Evolutionary conservation across 1,284 basidiomycete species (phyloP).

Genomic region (Apiotrichum veenhuisii): DNA sequence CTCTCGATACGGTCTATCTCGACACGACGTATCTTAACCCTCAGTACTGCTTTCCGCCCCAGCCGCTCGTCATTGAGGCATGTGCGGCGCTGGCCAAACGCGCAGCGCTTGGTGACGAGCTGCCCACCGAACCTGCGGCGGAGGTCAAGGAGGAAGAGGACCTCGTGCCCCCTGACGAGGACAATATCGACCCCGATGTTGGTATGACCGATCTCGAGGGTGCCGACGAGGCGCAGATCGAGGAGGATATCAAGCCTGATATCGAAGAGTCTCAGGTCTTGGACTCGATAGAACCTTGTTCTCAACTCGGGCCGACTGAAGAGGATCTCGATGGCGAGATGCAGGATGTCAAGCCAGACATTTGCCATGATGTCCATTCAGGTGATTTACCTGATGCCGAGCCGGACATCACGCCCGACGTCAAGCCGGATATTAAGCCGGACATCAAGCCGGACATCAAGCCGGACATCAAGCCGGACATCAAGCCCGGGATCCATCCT

Average conservation of each 20-base stretch:
- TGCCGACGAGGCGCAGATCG: slow-evolving; percentile 9
- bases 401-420: slow-evolving; percentile 29
- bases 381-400: slow-evolving; percentile 32
- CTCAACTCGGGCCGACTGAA: too few relatives aligned
- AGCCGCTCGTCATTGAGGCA: slow-evolving; percentile 84
- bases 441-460: slow-evolving; percentile 11
- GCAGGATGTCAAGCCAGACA: slow-evolving; percentile 31
- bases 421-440: not conserved
- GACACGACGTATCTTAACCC: slow-evolving; percentile 97
- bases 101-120: not conserved
- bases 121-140: not conserved
- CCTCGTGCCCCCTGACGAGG: slow-evolving; percentile 24
- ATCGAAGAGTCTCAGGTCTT: too few relatives aligned
- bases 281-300: too few relatives aligned
- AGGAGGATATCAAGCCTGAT: slow-evolving; percentile 32
- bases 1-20: slow-evolving; percentile 82
- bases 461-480: slow-evolving; percentile 3
- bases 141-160: slow-evolving; percentile 6
- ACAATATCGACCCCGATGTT: slow-evolving; percentile 41
- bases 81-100: slow-evolving; percentile 71
- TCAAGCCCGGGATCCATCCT: slow-evolving; percentile 3
- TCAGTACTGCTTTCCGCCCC: slow-evolving; percentile 90
- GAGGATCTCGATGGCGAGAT: slow-evolving; percentile 1
- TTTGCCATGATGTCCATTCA: slow-evolving; percentile 30
- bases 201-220: slow-evolving; percentile 6